Percentiles rank a stretch among this genome's conserved stretches.
Evolutionary conservation across 139 green algal species (phyloP).

Genomic region (Prasinococcaceae sp.): DNA sequence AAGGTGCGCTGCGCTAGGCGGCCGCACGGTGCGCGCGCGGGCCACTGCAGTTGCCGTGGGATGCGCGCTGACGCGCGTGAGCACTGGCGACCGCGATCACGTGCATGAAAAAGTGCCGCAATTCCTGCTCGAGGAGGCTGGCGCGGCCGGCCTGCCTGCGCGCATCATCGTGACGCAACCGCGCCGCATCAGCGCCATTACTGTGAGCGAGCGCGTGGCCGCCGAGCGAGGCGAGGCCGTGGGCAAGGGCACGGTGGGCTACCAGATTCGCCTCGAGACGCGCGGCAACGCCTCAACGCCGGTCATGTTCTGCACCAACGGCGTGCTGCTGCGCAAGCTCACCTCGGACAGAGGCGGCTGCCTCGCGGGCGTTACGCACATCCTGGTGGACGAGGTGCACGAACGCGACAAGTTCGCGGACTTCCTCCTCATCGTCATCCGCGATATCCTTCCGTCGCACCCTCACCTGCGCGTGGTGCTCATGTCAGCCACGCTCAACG

Average conservation of each 20-base stretch:
- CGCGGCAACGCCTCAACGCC: slow-evolving; percentile 3
- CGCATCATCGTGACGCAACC: slow-evolving; percentile 33
- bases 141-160: slow-evolving; percentile 12
- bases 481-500: slow-evolving; percentile 69
- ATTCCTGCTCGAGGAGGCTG: slow-evolving; percentile 50
- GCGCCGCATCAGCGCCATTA: slow-evolving; percentile 32
- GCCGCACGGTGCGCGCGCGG: too few species aligned
- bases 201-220: slow-evolving; percentile 32
- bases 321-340: slow-evolving; percentile 37
- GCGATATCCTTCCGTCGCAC: slow-evolving; percentile 38
- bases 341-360: neutral
- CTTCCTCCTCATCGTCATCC: slow-evolving; percentile 54
- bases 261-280: slow-evolving; percentile 31
- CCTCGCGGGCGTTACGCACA: slow-evolving; percentile 42
- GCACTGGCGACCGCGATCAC: too few species aligned
- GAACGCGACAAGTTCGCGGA: slow-evolving; percentile 43
- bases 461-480: slow-evolving; percentile 60
- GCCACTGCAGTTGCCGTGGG: too few species aligned
- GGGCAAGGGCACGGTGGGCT: slow-evolving; percentile 22
- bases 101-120: slow-evolving; percentile 53
- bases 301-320: slow-evolving; percentile 49
- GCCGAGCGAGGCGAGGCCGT: slow-evolving; percentile 26
- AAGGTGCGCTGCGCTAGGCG: too few species aligned
- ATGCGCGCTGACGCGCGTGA: too few species aligned
- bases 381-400: slow-evolving; percentile 67